Percentiles rank a stretch among this genome's conserved stretches.
Evolutionary conservation across 139 green algal genomes (phyloP).

Genomic region (Chloropicon primus): DNA sequence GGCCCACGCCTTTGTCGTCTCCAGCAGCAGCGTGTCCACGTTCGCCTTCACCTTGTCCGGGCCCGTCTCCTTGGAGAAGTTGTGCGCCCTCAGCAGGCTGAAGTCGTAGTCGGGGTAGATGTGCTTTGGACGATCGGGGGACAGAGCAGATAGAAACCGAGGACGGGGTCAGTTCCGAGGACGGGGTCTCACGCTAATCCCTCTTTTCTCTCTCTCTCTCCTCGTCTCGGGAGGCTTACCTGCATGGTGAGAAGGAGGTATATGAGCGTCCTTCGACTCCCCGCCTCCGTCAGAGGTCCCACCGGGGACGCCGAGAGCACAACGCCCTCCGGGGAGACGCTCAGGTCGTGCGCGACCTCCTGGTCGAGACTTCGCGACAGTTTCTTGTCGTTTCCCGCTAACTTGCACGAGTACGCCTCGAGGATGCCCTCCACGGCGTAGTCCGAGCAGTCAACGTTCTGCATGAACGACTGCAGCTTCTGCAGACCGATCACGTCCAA

Average conservation of each 20-base stretch:
- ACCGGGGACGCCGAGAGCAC: constrained; percentile 75
- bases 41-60: constrained; percentile 55
- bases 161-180: too few species aligned
- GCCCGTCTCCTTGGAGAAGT: constrained; percentile 81
- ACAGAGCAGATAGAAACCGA: too few species aligned
- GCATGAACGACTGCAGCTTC: constrained; percentile 52
- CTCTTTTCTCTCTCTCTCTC: too few species aligned
- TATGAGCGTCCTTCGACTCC: constrained; percentile 88
- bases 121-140: too few species aligned
- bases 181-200: too few species aligned
- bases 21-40: constrained; percentile 41
- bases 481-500: neutral
- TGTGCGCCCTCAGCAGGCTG: constrained; percentile 66
- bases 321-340: constrained; percentile 32
- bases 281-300: constrained; percentile 55
- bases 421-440: constrained; percentile 72
- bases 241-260: constrained; percentile 98
- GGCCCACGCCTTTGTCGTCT: constrained; percentile 8
- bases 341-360: constrained; percentile 48
- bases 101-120: constrained; percentile 94
- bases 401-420: constrained; percentile 92
- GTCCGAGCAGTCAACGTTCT: constrained; percentile 77
- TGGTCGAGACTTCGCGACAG: constrained; percentile 78
- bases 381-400: constrained; percentile 94
- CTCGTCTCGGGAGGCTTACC: too few species aligned